Evolutionary conservation across 2,329 filamentous ascomycete species (phyloP), one percentile per base, ranked within the genome.

Genomic region (Massarina eburnea): DNA sequence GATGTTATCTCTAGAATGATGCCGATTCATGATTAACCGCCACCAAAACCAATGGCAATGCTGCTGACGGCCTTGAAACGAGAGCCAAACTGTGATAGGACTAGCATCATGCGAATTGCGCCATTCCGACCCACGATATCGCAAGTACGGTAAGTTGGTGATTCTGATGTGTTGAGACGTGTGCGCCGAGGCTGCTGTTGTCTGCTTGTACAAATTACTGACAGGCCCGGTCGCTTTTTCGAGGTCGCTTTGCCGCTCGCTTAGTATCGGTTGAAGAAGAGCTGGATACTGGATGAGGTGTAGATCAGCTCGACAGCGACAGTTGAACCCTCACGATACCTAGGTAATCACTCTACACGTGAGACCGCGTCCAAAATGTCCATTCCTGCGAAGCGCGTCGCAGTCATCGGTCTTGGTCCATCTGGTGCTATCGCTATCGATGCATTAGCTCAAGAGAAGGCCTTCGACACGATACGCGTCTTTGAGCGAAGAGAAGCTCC

Each of bases 391-490:
- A 61, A 59, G 39, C 52, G 74, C 12, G 76, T 85, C 10, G 82
- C 82, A 15, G 75, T 85, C 5, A 81, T 85, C 54, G 82, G 82
- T 6, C 75, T 80, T 2, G 82, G 82, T 5, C 82, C 83, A 6
- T 74, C 79, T 3, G 82, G 82, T 2, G 79, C 79, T 10, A 84
- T 84, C 45, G 68, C 81, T 0, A 76, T 83, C 3, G 81, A 85
- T 69, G 81, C 82, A 4, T 64, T 85, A 22, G 75, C 74, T 20
- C 75, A 81, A 58, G 83, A 86, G 59, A 73, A 80, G 49, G 59
- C 69, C 0, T 85, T 85, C 55, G 78, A 84, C 46, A 63, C 72
- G 2, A 80, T 85, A 43, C 75, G 80, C 5, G 80, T 85, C 0
- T 86, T 85, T 58, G 83, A 86, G 59, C 72, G 82, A 21, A 76